A percentile compares a stretch with the other conserved stretches of the same genome.
phyloP scores from a whole-genome alignment of 2,329 filamentous ascomycete species.

The Boeremia exigua region DNA sequence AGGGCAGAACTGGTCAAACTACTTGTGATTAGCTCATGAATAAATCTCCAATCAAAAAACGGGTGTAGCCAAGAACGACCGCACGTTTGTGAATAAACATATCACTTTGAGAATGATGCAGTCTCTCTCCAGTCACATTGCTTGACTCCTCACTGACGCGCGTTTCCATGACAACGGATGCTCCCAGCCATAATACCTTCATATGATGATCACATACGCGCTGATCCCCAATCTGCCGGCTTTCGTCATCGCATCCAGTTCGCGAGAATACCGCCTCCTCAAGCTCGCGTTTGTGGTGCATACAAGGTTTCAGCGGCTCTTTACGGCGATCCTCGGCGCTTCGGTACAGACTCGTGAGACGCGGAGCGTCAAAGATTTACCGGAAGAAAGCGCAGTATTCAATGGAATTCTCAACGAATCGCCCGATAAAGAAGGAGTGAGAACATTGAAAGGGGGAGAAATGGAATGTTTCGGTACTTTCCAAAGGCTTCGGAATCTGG shows the following conservation, averaged over 20 bases:
- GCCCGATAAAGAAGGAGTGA: background rate
- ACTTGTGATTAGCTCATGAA: background rate
- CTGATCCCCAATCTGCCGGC: no score
- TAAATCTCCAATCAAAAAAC: background rate
- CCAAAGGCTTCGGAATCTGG: background rate
- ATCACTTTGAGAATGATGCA: no score
- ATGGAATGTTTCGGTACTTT: background rate
- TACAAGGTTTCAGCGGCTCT: constrained; percentile 9
- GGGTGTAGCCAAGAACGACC: no score
- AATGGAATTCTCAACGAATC: background rate
- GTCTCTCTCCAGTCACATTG: no score
- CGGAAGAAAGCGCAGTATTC: constrained; percentile 17
- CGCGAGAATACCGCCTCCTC: background rate
- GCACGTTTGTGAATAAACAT: no score
- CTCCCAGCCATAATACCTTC: no score
- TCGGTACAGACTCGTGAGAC: constrained; percentile 1
- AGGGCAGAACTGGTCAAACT: background rate
- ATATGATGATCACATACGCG: no score
- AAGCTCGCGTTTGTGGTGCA: background rate
- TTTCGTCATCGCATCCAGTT: background rate
- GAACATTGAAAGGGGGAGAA: no score
- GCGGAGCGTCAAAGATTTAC: constrained; percentile 4
- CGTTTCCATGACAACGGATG: no score
- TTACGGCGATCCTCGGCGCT: constrained; percentile 11
- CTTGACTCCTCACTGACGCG: no score